These are phyloP conservation scores for Paracamarosporium sp. DNA, from an alignment of 2,329 filamentous ascomycete species.

Conservation along the genomic window DNA sequence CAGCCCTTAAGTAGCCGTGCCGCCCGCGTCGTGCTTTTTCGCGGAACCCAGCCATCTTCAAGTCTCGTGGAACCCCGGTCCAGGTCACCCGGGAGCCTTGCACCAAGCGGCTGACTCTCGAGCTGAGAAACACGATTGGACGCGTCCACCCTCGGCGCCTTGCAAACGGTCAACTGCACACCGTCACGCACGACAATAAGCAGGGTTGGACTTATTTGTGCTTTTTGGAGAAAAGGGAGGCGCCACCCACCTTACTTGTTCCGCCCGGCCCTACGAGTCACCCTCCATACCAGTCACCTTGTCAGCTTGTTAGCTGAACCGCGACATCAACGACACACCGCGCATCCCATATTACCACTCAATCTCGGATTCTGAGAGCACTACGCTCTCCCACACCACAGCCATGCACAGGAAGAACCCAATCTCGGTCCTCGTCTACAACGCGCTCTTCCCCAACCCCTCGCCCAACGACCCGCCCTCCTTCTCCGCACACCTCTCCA, in stretches of 20 bases:
- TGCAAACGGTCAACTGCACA: conserved; percentile 8
- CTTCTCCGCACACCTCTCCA: conserved; percentile 73
- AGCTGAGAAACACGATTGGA: conserved; percentile 3
- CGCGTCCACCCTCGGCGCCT: conserved; percentile 1
- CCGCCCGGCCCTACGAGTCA: not conserved
- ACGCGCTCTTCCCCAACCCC: conserved; percentile 73
- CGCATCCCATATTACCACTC: conserved; percentile 5
- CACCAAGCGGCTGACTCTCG: conserved; percentile 6
- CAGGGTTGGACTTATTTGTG: not conserved
- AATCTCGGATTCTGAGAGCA: not conserved
- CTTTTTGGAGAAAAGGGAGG: not conserved
- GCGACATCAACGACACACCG: conserved; percentile 7
- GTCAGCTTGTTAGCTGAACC: conserved; percentile 1
- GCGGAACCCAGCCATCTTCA: not conserved
- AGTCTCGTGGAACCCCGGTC: conserved; percentile 7
- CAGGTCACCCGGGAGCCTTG: conserved; percentile 6
- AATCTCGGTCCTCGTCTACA: conserved; percentile 76
- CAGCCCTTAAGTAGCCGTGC: not conserved
- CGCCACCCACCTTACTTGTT: conserved; percentile 3
- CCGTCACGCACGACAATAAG: conserved; percentile 2
- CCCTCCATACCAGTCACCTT: not conserved
- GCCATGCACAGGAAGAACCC: conserved; percentile 74
- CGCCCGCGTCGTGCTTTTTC: not conserved
- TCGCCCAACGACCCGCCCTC: conserved; percentile 72
- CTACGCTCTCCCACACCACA: conserved; percentile 16